Base-by-base conservation (phyloP, 208 protist species). In the Wallacemonas rigidus region DNA sequence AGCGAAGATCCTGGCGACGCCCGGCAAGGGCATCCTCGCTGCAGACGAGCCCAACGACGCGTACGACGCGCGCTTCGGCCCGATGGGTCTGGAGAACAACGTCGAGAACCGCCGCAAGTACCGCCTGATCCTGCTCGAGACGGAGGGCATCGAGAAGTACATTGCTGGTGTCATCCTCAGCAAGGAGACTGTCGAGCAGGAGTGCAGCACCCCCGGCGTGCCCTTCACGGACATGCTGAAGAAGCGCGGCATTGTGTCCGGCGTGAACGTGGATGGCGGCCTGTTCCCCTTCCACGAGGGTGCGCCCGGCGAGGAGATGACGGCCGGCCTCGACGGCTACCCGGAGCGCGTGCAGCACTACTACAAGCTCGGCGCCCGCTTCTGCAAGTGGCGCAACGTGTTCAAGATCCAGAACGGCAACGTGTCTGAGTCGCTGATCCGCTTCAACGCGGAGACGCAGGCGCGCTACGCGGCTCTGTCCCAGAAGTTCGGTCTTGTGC, bases 311-410 rank as follows among this genome's bases (percentile, higher is more conserved):
- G 97, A 99, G 81, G 97, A 97, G 67, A 86, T 89, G 60, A 99
- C 97, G 4, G 94, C 98, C 79, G 98, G 98, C 70, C 86, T 99
- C 53, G 96, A 98, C 77, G 92, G 90, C 68, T 97, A 99, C 61
- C 84, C 76, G 44, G 84, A 91, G 68, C 83, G 98, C 43, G 92
- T 88, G 63, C 55, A 72, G 47, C 82, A 98, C 71, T 99, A 98
- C 88, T 98, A 99, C 87, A 78, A 94, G 69, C 57, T 83, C 41
- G 98, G 98, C 68, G 98, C 97, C 70, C 85, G 96, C 71, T 99
- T 99, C 76, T 98, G 98, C 84, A 99, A 99, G 85, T 99, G 98
- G 96, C 86, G 93, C 64, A 90, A 91, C 72, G 97, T 98, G 50
- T 87, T 98, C 75, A 98, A 97, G 71, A 98, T 99, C 74, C 83